Conservation (phyloP, 441 rosid species). For the Pelargonium citronellum region DNA sequence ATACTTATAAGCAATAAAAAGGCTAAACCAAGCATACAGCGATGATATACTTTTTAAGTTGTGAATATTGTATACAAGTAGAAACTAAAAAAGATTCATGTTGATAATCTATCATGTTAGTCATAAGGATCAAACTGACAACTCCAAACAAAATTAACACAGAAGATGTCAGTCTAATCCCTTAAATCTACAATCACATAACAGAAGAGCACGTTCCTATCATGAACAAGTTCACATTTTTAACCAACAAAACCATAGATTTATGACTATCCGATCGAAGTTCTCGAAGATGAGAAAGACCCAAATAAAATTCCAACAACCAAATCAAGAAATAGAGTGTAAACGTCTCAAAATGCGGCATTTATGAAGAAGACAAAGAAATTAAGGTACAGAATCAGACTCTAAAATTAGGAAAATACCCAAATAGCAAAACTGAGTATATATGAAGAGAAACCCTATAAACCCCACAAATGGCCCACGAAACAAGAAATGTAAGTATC, state of each 20-base stretch:
- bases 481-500: no score
- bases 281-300: neutral
- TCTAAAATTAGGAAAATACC: no score
- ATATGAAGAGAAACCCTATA: no score
- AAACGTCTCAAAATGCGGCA: no score
- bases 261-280: neutral
- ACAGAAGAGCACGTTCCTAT: neutral
- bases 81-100: no score
- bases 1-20: no score
- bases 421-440: no score
- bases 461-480: no score
- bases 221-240: neutral
- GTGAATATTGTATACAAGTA: no score
- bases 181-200: neutral
- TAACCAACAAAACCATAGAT: neutral
- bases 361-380: no score
- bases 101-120: neutral
- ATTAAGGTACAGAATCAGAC: no score
- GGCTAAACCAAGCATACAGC: no score
- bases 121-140: neutral
- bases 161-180: neutral
- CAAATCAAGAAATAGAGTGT: neutral
- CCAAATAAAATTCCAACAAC: neutral
- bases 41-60: neutral
- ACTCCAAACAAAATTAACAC: neutral